Evolutionary conservation across 192 early-diverging fungal species (phyloP).

Genomic region (Rhizophagus prolifer): DNA sequence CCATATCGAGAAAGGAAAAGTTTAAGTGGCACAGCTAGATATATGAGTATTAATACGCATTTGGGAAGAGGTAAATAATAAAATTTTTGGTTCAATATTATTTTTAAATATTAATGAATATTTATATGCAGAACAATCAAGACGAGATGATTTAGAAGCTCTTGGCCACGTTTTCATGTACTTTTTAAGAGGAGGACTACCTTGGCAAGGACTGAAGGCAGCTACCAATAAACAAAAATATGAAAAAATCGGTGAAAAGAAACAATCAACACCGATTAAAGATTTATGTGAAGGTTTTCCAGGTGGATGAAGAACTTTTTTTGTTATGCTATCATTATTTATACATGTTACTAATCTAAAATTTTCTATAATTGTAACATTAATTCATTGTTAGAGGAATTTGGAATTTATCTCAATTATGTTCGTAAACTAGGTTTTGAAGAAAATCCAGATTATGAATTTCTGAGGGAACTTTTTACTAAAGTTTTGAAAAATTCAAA

Average conservation of each 20-base stretch:
- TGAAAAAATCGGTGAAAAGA: conserved; percentile 99
- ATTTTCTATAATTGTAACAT: not conserved
- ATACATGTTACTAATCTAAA: not conserved
- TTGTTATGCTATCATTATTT: not conserved
- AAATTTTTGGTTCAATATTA: conserved; percentile 1
- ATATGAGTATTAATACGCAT: conserved; percentile 99
- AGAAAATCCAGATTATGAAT: conserved; percentile 97
- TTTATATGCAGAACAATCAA: conserved; percentile 79
- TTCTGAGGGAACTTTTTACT: conserved; percentile 81
- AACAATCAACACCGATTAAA: conserved; percentile 84
- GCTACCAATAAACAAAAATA: conserved; percentile 99
- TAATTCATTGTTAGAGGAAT: conserved; percentile 65
- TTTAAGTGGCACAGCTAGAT: conserved; percentile 93
- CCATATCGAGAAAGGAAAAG: conserved; percentile 95
- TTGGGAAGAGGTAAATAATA: conserved; percentile 74
- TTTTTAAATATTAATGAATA: conserved; percentile 13
- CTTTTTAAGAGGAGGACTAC: conserved; percentile 89
- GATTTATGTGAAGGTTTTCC: conserved; percentile 92
- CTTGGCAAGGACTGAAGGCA: conserved; percentile 98
- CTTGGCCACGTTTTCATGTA: conserved; percentile 99
- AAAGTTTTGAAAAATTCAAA: conserved; percentile 68
- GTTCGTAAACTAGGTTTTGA: conserved; percentile 93
- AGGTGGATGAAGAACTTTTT: conserved; percentile 36
- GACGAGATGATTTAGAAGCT: conserved; percentile 95
- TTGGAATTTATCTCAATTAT: conserved; percentile 85